A percentile compares a stretch with the other conserved stretches of the same genome.
Conservation (phyloP, 805 yeast genomes). For the Saccharomyces mikatae region DNA sequence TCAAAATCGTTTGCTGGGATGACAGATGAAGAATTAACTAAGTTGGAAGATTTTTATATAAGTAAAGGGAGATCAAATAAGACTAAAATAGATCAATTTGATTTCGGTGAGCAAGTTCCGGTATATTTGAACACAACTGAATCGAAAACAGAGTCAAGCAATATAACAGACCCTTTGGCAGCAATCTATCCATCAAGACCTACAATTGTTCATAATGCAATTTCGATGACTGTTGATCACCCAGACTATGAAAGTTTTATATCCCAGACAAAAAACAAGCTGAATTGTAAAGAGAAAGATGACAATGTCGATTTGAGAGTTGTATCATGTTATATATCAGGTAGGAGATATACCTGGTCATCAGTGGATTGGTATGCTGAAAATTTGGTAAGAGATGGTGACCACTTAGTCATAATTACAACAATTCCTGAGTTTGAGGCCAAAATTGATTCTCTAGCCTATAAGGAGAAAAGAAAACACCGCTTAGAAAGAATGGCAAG, state of each 20-base stretch:
- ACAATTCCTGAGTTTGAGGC: constrained; percentile 35
- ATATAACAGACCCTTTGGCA: constrained; percentile 15
- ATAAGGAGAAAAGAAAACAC: constrained; percentile 7
- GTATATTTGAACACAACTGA: constrained; percentile 9
- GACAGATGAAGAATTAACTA: constrained; percentile 27
- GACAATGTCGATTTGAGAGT: constrained; percentile 30
- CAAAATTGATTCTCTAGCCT: constrained; percentile 8
- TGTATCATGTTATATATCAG: constrained; percentile 54
- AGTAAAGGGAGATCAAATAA: constrained; percentile 21
- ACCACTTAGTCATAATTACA: constrained; percentile 51
- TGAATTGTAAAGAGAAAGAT: constrained; percentile 6
- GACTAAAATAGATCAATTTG: constrained; percentile 21
- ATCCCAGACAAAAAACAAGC: constrained; percentile 2
- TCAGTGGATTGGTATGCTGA: constrained; percentile 62
- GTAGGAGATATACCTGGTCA: constrained; percentile 67
- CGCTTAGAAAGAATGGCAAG: background rate
- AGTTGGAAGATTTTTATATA: constrained; percentile 22
- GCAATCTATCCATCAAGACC: constrained; percentile 31
- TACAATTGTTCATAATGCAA: constrained; percentile 22
- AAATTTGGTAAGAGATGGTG: constrained; percentile 52
- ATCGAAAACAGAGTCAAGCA: background rate
- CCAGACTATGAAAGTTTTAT: constrained; percentile 12
- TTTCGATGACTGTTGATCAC: constrained; percentile 20
- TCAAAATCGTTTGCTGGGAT: constrained; percentile 28
- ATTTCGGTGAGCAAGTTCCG: constrained; percentile 25